Conservation (phyloP, 108 stramenopile genomes). For the Cafeteria roenbergensis region DNA sequence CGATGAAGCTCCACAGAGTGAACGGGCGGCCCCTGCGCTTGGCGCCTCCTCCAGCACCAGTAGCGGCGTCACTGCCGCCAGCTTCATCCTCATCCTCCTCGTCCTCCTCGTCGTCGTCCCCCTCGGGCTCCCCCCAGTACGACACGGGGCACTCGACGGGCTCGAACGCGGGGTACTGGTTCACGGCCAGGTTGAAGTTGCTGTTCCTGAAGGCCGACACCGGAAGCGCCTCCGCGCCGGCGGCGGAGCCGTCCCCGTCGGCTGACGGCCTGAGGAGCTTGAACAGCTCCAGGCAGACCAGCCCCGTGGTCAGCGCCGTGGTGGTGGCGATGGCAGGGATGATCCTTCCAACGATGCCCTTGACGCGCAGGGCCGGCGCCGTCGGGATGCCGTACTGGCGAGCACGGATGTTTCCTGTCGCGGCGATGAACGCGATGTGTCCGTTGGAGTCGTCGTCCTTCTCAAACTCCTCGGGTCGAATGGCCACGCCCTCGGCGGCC, state of each 20-base stretch:
- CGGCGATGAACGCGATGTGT: conserved; percentile 91
- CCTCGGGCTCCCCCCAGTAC: not conserved
- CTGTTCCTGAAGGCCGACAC: not conserved
- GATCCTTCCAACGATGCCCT: conserved; percentile 30
- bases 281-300: conserved; percentile 27
- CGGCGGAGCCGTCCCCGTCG: not conserved
- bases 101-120: not conserved
- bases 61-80: no score
- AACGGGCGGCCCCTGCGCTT: no score
- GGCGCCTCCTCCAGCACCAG: no score
- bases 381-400: conserved; percentile 62
- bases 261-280: conserved; percentile 37
- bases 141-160: not conserved
- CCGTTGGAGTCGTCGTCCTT: conserved; percentile 94
- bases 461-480: conserved; percentile 61
- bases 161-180: conserved; percentile 12
- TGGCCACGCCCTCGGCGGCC: conserved; percentile 66
- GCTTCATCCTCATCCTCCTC: no score
- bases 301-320: conserved; percentile 28
- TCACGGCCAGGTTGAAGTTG: conserved; percentile 13
- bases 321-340: conserved; percentile 39
- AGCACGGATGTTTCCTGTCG: conserved; percentile 84
- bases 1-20: no score
- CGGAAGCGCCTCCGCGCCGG: not conserved
- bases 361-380: conserved; percentile 20